A percentile compares a stretch with the other conserved stretches of the same genome.
Conservation (phyloP, 23 red algal genomes). For the Gracilaria vermiculophylla region DNA sequence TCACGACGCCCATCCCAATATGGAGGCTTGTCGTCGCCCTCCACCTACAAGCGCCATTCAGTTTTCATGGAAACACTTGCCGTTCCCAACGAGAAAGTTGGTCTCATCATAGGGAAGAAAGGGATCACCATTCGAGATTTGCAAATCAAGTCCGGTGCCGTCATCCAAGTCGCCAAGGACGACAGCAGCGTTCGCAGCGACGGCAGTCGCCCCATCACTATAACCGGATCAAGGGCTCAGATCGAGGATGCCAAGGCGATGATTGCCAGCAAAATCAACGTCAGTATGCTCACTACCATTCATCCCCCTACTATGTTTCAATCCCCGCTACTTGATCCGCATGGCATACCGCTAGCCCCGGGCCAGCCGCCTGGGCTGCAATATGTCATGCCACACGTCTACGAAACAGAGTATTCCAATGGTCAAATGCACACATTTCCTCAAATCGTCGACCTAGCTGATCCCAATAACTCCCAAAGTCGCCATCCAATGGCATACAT, state of each 20-base stretch:
- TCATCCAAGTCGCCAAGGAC: constrained; percentile 83
- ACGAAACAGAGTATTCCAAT: constrained; percentile 46
- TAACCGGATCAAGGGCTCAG: constrained; percentile 74
- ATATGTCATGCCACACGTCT: constrained; percentile 24
- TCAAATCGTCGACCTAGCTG: constrained; percentile 11
- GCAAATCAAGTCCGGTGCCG: constrained; percentile 77
- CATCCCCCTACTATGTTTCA: constrained; percentile 21
- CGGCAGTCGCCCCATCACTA: constrained; percentile 72
- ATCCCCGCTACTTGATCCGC: constrained; percentile 1
- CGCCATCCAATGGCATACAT: constrained; percentile 26
- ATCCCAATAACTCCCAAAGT: constrained; percentile 30
- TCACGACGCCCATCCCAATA: constrained; percentile 34
- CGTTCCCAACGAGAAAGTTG: constrained; percentile 94
- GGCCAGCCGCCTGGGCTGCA: constrained; percentile 12
- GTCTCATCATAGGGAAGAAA: constrained; percentile 85
- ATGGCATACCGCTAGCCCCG: constrained; percentile 11
- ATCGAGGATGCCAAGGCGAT: constrained; percentile 82
- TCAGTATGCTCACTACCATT: constrained; percentile 30
- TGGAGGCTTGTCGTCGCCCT: not conserved
- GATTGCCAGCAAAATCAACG: constrained; percentile 76
- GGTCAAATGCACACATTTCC: constrained; percentile 44
- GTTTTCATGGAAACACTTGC: constrained; percentile 49
- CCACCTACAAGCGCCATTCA: constrained; percentile 39
- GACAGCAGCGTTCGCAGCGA: constrained; percentile 57
- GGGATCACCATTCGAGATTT: constrained; percentile 90